Base-by-base conservation (phyloP, 495 filamentous ascomycete species). In the Neurospora sp. region DNA sequence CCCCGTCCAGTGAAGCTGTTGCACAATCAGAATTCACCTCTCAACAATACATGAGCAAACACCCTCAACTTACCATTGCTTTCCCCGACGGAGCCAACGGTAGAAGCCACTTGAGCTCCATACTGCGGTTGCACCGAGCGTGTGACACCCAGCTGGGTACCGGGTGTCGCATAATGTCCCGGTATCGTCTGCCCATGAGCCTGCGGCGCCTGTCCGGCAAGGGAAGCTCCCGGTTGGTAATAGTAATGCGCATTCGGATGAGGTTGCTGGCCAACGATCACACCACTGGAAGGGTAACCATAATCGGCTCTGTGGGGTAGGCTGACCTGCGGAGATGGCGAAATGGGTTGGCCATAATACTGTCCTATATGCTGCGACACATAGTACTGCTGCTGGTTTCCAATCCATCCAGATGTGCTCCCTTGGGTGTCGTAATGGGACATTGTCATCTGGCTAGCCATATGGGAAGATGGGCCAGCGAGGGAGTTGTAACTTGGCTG, bases 381-480 rank as follows among this genome's bases (percentile, higher is more conserved):
- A 71, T 85, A 86, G 71, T 81, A 85, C 15, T 79, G 80, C 73
- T 83, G 81, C 73, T 83, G 81, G 43, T 70, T 71, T 5, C 73
- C 79, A 42, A 77, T 80, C 36, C 72, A 39, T 3, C 48, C 75
- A 36, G 54, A 80, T 76, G 69, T 80, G 78, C 24, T 73, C 72
- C 71, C 83, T 81, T 81, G 83, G 8, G 77, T 76, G 34, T 77
- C 78, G 69, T 80, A 86, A 70, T 87, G 88, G n/a, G 82, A 73
- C 43, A 82, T 82, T 71, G 85, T 82, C n/a, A 84, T 76, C 54
- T 83, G 83, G 70, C 82, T 82, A 39, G 84, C 80, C 62, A 85
- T 79, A 37, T 75, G 77, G 28, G 86, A 78, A 34, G 83, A 79
- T 28, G 84, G 80, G 48, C 78, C 78, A 36, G 78, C 31, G n/a